Evolutionary conservation across 2,329 filamentous ascomycete genomes (phyloP).

Genomic region (Fusarium torulosum): DNA sequence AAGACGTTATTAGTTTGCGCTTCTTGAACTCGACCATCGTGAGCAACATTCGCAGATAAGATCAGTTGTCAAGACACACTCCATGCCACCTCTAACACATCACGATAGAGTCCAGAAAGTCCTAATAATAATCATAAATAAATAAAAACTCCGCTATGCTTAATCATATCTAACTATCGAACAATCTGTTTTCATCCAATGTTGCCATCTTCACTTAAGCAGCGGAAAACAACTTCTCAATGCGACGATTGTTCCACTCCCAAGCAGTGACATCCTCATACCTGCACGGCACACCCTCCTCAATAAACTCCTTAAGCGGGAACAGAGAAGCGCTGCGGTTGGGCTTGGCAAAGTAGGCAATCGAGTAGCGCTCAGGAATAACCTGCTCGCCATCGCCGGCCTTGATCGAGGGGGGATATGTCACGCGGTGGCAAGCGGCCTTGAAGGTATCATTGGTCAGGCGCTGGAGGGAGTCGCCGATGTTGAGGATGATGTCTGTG

Average conservation of each 20-base stretch:
- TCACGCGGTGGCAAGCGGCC: constrained; percentile 54
- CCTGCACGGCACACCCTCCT: constrained; percentile 34
- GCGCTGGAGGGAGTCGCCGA: constrained; percentile 56
- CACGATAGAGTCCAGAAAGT: not conserved
- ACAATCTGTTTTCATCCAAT: not conserved
- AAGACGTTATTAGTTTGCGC: no score
- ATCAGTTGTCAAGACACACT: not conserved
- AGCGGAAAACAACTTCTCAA: constrained; percentile 42
- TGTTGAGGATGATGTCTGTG: constrained; percentile 55
- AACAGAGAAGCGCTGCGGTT: constrained; percentile 49
- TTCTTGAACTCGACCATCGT: no score
- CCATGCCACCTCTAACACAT: not conserved
- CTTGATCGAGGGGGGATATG: constrained; percentile 43
- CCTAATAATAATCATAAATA: not conserved
- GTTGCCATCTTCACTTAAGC: not conserved
- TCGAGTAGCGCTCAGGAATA: constrained; percentile 48
- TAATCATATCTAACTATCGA: not conserved
- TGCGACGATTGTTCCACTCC: constrained; percentile 50
- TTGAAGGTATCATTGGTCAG: constrained; percentile 53
- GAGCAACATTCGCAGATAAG: not conserved
- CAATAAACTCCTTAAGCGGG: constrained; percentile 50
- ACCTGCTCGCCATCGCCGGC: constrained; percentile 31
- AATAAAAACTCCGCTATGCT: constrained; percentile 16
- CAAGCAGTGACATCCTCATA: constrained; percentile 53
- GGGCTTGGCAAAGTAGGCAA: constrained; percentile 50